Conservation (phyloP, 1,284 basidiomycete genomes). For the Ceratobasidium sp. region DNA sequence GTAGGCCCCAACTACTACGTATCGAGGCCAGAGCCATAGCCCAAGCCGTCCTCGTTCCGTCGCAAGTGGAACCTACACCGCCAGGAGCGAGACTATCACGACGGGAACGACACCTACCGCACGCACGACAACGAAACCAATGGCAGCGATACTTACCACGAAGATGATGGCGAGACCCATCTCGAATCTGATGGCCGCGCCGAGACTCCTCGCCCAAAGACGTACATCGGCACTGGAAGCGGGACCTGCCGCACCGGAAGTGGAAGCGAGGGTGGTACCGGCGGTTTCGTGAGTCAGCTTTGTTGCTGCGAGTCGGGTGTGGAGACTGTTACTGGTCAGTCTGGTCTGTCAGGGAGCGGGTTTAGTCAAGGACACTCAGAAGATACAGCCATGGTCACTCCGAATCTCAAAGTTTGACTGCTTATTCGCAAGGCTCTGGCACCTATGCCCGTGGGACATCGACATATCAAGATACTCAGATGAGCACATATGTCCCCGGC, state of each 20-base stretch:
- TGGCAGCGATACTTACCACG: neutral
- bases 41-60: neutral
- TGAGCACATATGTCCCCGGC: too few relatives aligned
- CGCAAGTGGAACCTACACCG: constrained; percentile 10
- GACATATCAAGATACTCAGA: too few relatives aligned
- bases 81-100: neutral
- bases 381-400: neutral
- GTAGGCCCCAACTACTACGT: neutral
- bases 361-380: neutral
- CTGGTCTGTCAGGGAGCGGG: constrained; percentile 8
- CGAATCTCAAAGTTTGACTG: neutral
- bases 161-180: too few relatives aligned
- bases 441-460: too few relatives aligned
- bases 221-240: neutral
- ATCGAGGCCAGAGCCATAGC: neutral
- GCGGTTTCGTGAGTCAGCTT: constrained; percentile 24
- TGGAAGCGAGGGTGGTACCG: constrained; percentile 20
- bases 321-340: constrained; percentile 4
- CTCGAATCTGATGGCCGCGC: too few relatives aligned
- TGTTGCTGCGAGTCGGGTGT: constrained; percentile 15
- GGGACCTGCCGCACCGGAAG: constrained; percentile 9
- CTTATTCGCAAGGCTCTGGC: constrained; percentile 14
- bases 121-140: neutral
- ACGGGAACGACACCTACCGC: constrained; percentile 16
- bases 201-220: neutral